These are phyloP conservation scores for Teratosphaeria gauchensis DNA, from an alignment of 2,329 filamentous ascomycete species.

Conservation along the genomic window DNA sequence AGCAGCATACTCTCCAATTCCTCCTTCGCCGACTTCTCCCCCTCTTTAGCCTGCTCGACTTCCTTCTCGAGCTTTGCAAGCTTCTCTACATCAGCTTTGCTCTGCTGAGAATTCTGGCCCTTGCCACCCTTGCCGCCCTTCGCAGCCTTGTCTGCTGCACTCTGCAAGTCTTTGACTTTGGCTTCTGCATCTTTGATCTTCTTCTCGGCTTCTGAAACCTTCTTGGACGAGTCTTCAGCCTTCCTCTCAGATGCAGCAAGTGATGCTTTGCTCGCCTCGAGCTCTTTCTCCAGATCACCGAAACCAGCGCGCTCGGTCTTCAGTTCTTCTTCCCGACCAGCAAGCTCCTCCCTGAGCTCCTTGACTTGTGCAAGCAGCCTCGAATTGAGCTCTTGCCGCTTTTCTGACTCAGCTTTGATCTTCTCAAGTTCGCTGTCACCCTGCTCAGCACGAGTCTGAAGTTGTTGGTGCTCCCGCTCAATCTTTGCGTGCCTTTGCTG, in stretches of 20 bases:
- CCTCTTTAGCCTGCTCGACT: slow-evolving; percentile 15
- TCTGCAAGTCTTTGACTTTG: slow-evolving; percentile 3
- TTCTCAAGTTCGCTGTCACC: slow-evolving; percentile 13
- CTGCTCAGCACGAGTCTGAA: slow-evolving; percentile 9
- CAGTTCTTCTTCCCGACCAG: slow-evolving; percentile 21
- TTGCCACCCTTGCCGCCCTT: neutral
- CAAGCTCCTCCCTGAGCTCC: slow-evolving; percentile 21
- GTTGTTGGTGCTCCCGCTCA: slow-evolving; percentile 5
- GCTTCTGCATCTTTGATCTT: neutral
- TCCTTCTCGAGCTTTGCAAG: slow-evolving; percentile 7
- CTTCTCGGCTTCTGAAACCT: neutral
- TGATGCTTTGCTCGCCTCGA: slow-evolving; percentile 14
- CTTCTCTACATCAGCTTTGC: slow-evolving; percentile 2
- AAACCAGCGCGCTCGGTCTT: slow-evolving; percentile 21
- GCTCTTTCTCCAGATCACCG: slow-evolving; percentile 22
- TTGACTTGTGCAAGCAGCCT: slow-evolving; percentile 13
- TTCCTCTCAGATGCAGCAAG: neutral
- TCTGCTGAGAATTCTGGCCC: neutral
- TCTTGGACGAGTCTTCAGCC: slow-evolving; percentile 1
- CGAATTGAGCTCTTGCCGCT: slow-evolving; percentile 30
- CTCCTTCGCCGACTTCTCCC: slow-evolving; percentile 33
- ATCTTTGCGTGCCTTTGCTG: slow-evolving; percentile 11
- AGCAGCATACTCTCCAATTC: slow-evolving; percentile 42
- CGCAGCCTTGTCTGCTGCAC: slow-evolving; percentile 10
- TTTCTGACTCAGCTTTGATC: slow-evolving; percentile 26